Conservation (phyloP, 176 grass and related monocot species). For the Carex myosuroides region DNA sequence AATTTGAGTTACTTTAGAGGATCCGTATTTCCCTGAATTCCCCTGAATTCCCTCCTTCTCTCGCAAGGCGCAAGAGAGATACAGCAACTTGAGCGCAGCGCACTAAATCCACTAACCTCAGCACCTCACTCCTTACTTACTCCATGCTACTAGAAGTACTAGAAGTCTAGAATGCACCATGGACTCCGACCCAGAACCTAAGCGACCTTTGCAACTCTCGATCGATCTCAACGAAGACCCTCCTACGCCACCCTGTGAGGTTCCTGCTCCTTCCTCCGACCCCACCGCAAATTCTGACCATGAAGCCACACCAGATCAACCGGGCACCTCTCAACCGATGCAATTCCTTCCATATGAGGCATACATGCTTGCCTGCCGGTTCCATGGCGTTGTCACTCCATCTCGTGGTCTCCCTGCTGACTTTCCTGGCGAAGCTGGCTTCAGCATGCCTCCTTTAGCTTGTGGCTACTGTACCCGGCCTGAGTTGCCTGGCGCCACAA, state of each 20-base stretch:
- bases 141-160: background rate
- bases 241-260: slow-evolving; percentile 1
- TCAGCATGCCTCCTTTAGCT: slow-evolving; percentile 8
- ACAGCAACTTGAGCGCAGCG: background rate
- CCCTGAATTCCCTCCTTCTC: background rate
- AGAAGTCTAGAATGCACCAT: slow-evolving; percentile 6
- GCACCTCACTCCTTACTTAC: background rate
- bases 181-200: slow-evolving; percentile 27
- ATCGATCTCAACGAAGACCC: slow-evolving; percentile 92
- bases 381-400: slow-evolving; percentile 20
- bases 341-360: slow-evolving; percentile 37
- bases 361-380: slow-evolving; percentile 26
- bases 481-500: slow-evolving; percentile 37
- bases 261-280: background rate
- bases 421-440: slow-evolving; percentile 60
- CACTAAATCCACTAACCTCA: background rate
- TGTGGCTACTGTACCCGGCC: slow-evolving; percentile 49
- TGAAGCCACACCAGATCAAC: background rate
- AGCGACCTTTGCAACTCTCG: slow-evolving; percentile 51
- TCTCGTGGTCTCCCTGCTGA: slow-evolving; percentile 24
- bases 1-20: too few species aligned
- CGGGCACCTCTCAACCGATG: background rate
- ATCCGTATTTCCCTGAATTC: too few species aligned
- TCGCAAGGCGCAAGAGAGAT: background rate
- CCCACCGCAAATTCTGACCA: background rate